Evolutionary conservation across 306 rosid genomes (phyloP).

Genomic region (Fragaria iinumae): DNA sequence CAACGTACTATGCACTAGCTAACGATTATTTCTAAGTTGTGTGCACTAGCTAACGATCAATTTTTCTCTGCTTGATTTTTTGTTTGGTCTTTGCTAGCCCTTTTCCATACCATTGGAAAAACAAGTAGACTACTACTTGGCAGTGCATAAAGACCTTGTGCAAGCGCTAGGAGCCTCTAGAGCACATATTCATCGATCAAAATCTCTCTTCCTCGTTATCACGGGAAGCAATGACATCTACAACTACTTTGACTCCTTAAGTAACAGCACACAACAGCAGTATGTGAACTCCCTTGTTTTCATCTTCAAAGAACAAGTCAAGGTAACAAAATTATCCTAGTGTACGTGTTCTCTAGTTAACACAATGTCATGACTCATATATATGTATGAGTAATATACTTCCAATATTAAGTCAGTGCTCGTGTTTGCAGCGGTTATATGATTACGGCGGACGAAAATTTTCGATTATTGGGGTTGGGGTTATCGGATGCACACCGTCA

Average conservation of each 20-base stretch:
- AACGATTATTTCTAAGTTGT: background rate
- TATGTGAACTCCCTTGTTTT: conserved; percentile 47
- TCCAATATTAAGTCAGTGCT: background rate
- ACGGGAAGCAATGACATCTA: conserved; percentile 83
- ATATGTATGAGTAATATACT: background rate
- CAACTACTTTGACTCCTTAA: conserved; percentile 45
- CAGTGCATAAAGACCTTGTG: conserved; percentile 34
- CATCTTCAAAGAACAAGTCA: conserved; percentile 48
- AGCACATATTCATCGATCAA: conserved; percentile 45
- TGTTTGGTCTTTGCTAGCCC: conserved; percentile 26
- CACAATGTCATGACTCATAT: background rate
- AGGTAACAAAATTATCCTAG: conserved; percentile 32
- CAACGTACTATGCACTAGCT: background rate
- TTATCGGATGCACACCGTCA: conserved; percentile 72
- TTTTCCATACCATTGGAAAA: conserved; percentile 47
- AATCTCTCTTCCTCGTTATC: conserved; percentile 50
- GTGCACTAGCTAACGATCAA: background rate
- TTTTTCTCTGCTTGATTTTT: background rate
- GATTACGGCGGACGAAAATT: conserved; percentile 63
- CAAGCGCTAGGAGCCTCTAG: conserved; percentile 30
- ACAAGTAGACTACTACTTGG: conserved; percentile 55
- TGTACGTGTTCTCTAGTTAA: background rate
- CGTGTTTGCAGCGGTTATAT: conserved; percentile 51
- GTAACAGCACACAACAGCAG: conserved; percentile 51
- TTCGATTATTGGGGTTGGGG: conserved; percentile 49